Base-by-base conservation (phyloP, 1,139 yeast species). In the Magnusiomyces fungicola region DNA sequence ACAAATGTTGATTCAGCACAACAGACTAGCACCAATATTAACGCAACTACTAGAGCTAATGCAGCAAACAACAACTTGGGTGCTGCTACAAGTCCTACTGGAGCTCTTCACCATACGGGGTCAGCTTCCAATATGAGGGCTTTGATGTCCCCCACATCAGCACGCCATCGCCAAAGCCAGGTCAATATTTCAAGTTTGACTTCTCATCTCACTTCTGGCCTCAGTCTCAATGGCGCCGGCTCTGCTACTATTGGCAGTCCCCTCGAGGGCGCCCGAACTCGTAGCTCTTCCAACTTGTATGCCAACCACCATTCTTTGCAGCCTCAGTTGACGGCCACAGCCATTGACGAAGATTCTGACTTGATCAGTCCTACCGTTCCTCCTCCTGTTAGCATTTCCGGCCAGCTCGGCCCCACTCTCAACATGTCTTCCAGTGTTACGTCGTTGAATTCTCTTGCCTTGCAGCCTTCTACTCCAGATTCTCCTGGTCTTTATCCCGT, bases 401-500 rank as follows among this genome's bases (percentile, higher is more conserved):
- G 16, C n/a, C 16, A 7, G 12, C 10, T 12, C 45, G 7, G 27
- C 45, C 21, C 34, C 53, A 22, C 51, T 50, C 29, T 42, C 46
- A 1, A 21, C 48, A 7, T 45, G 44, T 38, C 49, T 45, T 7
- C 36, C 25, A 45, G 29, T 48, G 41, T 16, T 10, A 27, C 33
- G 22, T 41, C 36, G 23, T 19, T 29, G 24, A 14, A 19, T 27
- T 27, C 44, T 5, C 21, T 41, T 9, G 16, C 22, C 6, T 32
- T 32, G 16, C 9, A 32, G 6, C 16, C 36, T 9, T 32, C 16
- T 14, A 32, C 36, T 6, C 54, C 54, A 3, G 52, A 40, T 23
- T 51, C 54, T 2, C 54, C 54, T 1, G 47, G 27, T 1, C 40
- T 51, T 12, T 47, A 47, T 6, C 52, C 54, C 3, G 46, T 49